Percentiles rank a stretch among this genome's conserved stretches.
Conservation (phyloP, 2,329 filamentous ascomycete genomes). For the Botrytis porri region DNA sequence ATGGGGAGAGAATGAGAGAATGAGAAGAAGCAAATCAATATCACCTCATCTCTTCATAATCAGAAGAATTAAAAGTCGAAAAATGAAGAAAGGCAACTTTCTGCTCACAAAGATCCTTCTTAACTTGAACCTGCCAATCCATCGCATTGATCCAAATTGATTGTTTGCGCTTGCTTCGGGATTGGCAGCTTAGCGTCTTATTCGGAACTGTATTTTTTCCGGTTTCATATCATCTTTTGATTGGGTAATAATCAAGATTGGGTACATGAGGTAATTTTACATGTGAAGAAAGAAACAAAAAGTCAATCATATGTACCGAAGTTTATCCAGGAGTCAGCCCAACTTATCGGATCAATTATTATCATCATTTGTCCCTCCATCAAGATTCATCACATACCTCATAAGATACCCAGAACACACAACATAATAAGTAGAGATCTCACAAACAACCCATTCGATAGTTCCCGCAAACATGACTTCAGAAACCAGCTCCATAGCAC, state of each 20-base stretch:
- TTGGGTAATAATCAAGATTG: not conserved
- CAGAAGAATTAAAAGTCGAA: not conserved
- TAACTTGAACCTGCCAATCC: slow-evolving; percentile 1
- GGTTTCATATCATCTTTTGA: not conserved
- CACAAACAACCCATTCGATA: not conserved
- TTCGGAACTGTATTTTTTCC: not conserved
- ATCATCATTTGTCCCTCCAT: not conserved
- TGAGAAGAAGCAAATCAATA: not conserved
- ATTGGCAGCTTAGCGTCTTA: not conserved
- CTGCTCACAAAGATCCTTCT: not conserved
- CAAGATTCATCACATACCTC: not conserved
- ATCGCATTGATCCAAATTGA: not conserved
- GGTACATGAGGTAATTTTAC: not conserved
- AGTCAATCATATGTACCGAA: not conserved
- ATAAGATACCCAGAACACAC: not conserved
- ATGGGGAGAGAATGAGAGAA: not conserved
- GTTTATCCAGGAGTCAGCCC: not conserved
- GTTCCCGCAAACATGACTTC: slow-evolving; percentile 21
- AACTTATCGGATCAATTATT: not conserved
- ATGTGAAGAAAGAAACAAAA: not conserved
- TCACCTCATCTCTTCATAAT: not conserved
- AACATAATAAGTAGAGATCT: not conserved
- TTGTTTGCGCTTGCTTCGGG: not conserved
- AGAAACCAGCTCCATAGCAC: not conserved
- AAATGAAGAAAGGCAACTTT: not conserved